A percentile compares a stretch with the other conserved stretches of the same genome.
These are phyloP conservation scores for Paramecium bursaria DNA, from an alignment of 73 alveolate genomes.

Conservation along the genomic window DNA sequence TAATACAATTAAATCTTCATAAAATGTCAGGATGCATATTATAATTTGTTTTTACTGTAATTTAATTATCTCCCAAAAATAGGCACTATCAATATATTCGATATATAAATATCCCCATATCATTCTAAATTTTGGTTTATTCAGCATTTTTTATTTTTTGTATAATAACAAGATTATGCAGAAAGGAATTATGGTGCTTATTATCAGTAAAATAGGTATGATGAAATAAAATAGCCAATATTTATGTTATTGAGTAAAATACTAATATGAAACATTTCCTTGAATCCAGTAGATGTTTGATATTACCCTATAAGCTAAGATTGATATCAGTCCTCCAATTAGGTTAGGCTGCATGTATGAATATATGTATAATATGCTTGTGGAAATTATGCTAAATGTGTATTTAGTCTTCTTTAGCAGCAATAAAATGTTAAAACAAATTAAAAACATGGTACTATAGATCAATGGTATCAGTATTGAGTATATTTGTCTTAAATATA, in stretches of 20 bases:
- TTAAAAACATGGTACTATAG: background rate
- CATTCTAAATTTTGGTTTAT: constrained; percentile 4
- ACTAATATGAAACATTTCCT: constrained; percentile 31
- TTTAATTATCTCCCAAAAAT: constrained; percentile 13
- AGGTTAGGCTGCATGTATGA: background rate
- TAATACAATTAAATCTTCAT: background rate
- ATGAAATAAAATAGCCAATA: background rate
- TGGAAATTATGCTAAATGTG: background rate
- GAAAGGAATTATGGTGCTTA: constrained; percentile 16
- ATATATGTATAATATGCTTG: background rate
- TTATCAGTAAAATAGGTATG: background rate
- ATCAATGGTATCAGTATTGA: background rate
- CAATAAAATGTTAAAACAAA: background rate
- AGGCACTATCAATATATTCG: background rate
- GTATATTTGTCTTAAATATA: background rate
- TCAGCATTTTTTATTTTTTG: background rate
- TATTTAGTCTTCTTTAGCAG: background rate
- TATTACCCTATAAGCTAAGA: background rate
- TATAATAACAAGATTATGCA: background rate
- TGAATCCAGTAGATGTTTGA: background rate
- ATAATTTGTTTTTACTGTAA: background rate
- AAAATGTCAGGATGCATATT: background rate
- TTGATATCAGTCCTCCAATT: background rate
- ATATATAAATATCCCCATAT: constrained; percentile 19
- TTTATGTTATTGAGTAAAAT: background rate